A percentile compares a stretch with the other conserved stretches of the same genome.
Evolutionary conservation across 306 rosid genomes (phyloP).

Genomic region (Elaeagnus macrophylla): DNA sequence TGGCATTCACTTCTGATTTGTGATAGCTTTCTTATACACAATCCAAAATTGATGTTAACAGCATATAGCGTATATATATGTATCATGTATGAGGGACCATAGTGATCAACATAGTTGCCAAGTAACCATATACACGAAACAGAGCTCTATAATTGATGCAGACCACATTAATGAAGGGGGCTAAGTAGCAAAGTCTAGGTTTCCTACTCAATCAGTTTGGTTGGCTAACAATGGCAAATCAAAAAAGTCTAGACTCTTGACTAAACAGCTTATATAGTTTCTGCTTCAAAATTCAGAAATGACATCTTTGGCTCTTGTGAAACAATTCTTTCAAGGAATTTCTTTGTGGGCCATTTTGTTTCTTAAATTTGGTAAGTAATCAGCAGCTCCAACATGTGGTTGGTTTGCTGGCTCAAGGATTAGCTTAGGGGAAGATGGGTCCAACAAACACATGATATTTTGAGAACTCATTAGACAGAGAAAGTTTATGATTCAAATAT

Average conservation of each 20-base stretch:
- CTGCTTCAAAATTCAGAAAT: not conserved
- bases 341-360: not conserved
- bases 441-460: conserved; percentile 10
- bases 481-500: conserved; percentile 9
- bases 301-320: not conserved
- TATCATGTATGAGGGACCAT: not conserved
- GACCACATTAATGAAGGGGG: conserved; percentile 14
- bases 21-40: not conserved
- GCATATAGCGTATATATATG: not conserved
- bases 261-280: not conserved
- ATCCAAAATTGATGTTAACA: not conserved
- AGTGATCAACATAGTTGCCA: not conserved
- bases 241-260: too few relatives aligned
- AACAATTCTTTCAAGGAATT: not conserved
- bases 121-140: not conserved
- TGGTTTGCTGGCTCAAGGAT: conserved; percentile 9
- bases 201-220: not conserved
- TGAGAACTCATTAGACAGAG: conserved; percentile 10
- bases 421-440: conserved; percentile 21
- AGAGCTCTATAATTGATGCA: conserved; percentile 11
- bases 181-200: conserved; percentile 16
- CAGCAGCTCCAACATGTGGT: conserved; percentile 23
- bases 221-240: conserved; percentile 6
- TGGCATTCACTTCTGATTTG: not conserved
- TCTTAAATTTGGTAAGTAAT: not conserved